Evolutionary conservation across 208 protist species (phyloP).

Genomic region (Leishmania major): DNA sequence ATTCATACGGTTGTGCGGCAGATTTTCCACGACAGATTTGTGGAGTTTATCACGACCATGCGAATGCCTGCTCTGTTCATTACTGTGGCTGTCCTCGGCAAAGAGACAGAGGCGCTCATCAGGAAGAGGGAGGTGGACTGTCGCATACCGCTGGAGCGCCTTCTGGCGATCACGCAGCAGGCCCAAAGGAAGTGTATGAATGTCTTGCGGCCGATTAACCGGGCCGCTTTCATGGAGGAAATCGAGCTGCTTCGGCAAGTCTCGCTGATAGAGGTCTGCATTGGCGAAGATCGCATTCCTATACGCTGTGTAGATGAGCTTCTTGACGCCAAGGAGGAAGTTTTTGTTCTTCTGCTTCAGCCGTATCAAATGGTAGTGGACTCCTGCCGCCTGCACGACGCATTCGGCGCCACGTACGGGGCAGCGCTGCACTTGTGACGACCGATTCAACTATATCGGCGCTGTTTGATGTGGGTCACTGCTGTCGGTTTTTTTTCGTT

Average conservation of each 20-base stretch:
- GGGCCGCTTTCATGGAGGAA: constrained; percentile 58
- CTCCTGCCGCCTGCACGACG: constrained; percentile 75
- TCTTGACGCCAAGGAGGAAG: constrained; percentile 69
- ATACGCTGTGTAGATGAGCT: constrained; percentile 46
- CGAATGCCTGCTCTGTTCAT: constrained; percentile 71
- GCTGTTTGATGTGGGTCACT: background rate
- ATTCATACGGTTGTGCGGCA: constrained; percentile 81
- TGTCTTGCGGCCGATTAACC: constrained; percentile 6
- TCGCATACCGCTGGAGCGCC: constrained; percentile 59
- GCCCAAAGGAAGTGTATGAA: constrained; percentile 35
- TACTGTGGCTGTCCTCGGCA: constrained; percentile 61
- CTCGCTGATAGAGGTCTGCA: constrained; percentile 79
- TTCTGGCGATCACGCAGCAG: constrained; percentile 56
- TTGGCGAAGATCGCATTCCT: constrained; percentile 78
- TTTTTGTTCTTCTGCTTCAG: constrained; percentile 74
- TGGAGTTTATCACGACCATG: constrained; percentile 85
- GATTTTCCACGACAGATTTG: constrained; percentile 90
- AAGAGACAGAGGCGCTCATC: constrained; percentile 69
- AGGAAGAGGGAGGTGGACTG: constrained; percentile 40
- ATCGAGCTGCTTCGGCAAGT: constrained; percentile 81
- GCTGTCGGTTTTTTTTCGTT: background rate
- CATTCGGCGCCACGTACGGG: constrained; percentile 53
- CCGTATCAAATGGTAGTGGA: constrained; percentile 84
- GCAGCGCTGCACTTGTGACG: constrained; percentile 18
- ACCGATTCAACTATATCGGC: background rate